Percentiles rank a stretch among this genome's conserved stretches.
These are phyloP conservation scores for Gaertneriomyces sp. DNA, from an alignment of 192 early-diverging fungal species.

Conservation along the genomic window DNA sequence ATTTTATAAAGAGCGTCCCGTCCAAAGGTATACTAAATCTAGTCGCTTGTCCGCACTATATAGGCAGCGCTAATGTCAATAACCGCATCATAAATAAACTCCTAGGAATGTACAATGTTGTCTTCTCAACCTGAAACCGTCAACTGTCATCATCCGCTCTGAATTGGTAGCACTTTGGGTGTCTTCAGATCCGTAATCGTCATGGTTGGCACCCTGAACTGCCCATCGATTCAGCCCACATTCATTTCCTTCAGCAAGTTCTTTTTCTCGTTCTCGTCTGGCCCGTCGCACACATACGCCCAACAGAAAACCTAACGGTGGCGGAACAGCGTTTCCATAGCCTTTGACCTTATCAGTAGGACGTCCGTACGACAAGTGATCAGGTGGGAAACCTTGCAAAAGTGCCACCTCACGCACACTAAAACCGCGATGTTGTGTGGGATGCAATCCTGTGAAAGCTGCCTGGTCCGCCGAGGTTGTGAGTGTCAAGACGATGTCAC, in stretches of 20 bases:
- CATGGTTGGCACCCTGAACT: too few species aligned
- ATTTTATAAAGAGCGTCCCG: too few species aligned
- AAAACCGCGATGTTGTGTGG: neutral
- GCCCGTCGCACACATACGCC: neutral
- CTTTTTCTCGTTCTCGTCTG: neutral
- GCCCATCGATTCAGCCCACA: neutral
- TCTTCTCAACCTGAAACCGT: too few species aligned
- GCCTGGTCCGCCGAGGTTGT: neutral
- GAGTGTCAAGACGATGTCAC: neutral
- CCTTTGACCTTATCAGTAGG: neutral
- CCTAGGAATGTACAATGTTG: too few species aligned
- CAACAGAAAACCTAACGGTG: conserved; percentile 8
- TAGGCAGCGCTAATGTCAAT: too few species aligned
- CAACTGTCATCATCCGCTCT: too few species aligned
- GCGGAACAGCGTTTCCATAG: conserved; percentile 14
- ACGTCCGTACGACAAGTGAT: neutral
- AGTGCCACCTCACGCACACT: conserved; percentile 2
- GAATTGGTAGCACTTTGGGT: too few species aligned
- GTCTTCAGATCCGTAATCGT: too few species aligned
- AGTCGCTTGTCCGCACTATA: too few species aligned
- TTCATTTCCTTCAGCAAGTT: neutral
- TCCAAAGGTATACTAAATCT: too few species aligned
- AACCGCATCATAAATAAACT: too few species aligned
- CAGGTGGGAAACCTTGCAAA: conserved; percentile 8
- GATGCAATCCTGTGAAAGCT: conserved; percentile 5